Conservation (phyloP, 1,139 yeast genomes). For the Schizosaccharomyces versatilis region DNA sequence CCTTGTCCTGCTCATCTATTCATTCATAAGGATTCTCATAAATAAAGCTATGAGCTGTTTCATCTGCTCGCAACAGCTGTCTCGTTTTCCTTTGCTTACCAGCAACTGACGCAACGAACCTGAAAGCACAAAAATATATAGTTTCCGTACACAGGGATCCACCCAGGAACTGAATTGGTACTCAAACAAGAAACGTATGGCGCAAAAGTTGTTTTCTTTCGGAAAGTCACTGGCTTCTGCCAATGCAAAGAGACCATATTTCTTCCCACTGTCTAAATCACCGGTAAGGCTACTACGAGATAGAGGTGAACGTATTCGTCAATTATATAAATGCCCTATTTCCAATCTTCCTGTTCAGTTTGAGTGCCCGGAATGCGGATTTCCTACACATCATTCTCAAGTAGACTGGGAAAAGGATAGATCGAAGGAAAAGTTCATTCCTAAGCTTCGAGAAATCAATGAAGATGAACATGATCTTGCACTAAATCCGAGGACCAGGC, state of each 20-base stretch:
- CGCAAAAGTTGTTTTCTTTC: no score
- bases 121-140: no score
- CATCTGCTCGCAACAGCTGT: no score
- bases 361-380: constrained; percentile 84
- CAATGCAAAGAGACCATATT: constrained; percentile 19
- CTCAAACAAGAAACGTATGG: no score
- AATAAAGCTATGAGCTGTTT: no score
- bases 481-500: constrained; percentile 83
- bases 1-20: no score
- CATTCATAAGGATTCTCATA: no score
- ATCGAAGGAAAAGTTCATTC: constrained; percentile 49
- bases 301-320: constrained; percentile 75
- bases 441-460: constrained; percentile 62
- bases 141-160: no score
- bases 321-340: constrained; percentile 78
- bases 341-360: constrained; percentile 58
- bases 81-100: no score
- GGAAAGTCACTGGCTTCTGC: no score
- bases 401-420: constrained; percentile 79
- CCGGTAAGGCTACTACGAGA: constrained; percentile 74
- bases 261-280: constrained; percentile 75
- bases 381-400: constrained; percentile 80
- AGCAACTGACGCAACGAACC: no score
- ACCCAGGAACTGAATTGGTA: no score
- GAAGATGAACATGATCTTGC: constrained; percentile 85